These are phyloP conservation scores for Coffea humblotiana DNA, from an alignment of 305 asterid species.

Conservation along the genomic window DNA sequence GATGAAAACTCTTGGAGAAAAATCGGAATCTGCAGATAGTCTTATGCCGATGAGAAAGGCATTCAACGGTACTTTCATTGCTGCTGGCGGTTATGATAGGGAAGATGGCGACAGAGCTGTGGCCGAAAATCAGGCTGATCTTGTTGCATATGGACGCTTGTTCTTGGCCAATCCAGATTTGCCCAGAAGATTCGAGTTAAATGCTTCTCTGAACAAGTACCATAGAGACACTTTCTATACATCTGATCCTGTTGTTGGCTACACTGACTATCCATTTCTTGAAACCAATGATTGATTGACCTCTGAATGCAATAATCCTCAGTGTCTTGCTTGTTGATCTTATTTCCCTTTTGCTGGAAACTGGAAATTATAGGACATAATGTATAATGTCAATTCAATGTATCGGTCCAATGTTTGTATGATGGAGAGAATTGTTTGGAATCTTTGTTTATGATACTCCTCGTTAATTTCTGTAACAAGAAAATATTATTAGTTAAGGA, in stretches of 20 bases:
- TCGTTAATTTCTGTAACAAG: too few relatives aligned
- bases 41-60: slow-evolving; percentile 58
- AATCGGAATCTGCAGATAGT: slow-evolving; percentile 27
- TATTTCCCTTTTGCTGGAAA: too few relatives aligned
- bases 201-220: slow-evolving; percentile 52
- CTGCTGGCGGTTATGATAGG: slow-evolving; percentile 47
- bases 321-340: too few relatives aligned
- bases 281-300: slow-evolving; percentile 17
- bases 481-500: too few relatives aligned
- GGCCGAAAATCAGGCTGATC: slow-evolving; percentile 49
- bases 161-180: slow-evolving; percentile 65
- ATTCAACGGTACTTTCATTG: slow-evolving; percentile 57
- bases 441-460: too few relatives aligned
- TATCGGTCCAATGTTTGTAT: too few relatives aligned
- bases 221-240: slow-evolving; percentile 47
- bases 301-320: too few relatives aligned
- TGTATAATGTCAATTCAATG: too few relatives aligned
- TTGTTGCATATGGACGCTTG: slow-evolving; percentile 52
- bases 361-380: too few relatives aligned
- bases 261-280: slow-evolving; percentile 65
- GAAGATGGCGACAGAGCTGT: slow-evolving; percentile 54
- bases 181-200: slow-evolving; percentile 40
- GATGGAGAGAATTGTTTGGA: too few relatives aligned
- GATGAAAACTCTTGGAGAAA: slow-evolving; percentile 27
- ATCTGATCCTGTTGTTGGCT: slow-evolving; percentile 60